Percentiles rank a stretch among this genome's conserved stretches.
Evolutionary conservation across 257 asterid genomes (phyloP).

Genomic region (Primulina eburnea): DNA sequence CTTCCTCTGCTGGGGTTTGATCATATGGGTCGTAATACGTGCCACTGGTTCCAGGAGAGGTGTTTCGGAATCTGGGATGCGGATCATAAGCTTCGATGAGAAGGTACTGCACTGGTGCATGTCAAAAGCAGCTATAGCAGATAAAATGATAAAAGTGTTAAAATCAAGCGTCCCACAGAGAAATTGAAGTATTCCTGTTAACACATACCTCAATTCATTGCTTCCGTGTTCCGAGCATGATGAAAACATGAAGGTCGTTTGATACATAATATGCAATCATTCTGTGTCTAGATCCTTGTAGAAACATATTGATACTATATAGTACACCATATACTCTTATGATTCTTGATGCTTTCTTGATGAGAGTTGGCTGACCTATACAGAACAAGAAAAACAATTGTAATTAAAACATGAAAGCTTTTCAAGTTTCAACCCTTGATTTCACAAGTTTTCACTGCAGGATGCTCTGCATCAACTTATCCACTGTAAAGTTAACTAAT

Average conservation of each 20-base stretch:
- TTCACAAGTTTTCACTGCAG: neutral
- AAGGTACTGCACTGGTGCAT: conserved; percentile 24
- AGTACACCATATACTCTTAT: neutral
- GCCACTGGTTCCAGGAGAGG: conserved; percentile 13
- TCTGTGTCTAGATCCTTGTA: neutral
- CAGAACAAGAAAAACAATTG: neutral
- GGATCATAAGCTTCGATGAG: conserved; percentile 26
- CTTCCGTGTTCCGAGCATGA: neutral
- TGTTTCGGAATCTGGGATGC: conserved; percentile 13
- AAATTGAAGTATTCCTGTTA: too few relatives aligned
- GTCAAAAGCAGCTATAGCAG: neutral
- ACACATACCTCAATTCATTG: too few relatives aligned
- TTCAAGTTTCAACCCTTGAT: too few relatives aligned
- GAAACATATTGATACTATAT: neutral
- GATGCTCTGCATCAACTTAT: neutral
- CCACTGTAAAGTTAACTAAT: neutral
- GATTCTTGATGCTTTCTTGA: neutral
- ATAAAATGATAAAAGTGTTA: too few relatives aligned
- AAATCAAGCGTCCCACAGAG: too few relatives aligned
- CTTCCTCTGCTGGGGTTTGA: conserved; percentile 26
- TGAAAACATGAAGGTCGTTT: neutral
- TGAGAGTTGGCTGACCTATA: neutral
- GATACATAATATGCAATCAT: neutral
- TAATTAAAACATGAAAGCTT: neutral
- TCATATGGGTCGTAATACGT: conserved; percentile 23